Base-by-base conservation (phyloP, 2,329 filamentous ascomycete species). In the Calonectria crousiana region DNA sequence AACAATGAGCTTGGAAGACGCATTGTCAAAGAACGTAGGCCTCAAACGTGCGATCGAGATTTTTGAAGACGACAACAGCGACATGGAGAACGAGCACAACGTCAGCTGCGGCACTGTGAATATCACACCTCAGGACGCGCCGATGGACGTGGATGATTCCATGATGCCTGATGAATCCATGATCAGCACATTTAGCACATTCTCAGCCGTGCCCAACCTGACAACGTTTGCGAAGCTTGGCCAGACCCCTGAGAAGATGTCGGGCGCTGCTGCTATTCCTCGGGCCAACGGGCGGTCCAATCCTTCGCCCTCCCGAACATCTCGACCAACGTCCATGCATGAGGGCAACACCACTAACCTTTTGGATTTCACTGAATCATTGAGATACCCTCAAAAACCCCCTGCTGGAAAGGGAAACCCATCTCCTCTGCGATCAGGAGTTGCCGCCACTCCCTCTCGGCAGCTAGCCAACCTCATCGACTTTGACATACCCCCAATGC, bases 201-300 rank as follows among this genome's bases (percentile, higher is more conserved):
- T 98, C 84, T 98, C 96, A 1, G 95, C 95, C 11, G 92, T 98
- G 69, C 95, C 95, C 8, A 95, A 96, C 80, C 92, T 97, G 91
- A 97, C 95, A 26, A 92, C 93, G 80, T 95, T 97, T 80, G 93
- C 95, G 11, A 92, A 92, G 76, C 86, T 97, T 69, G 92, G 93
- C 70, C 91, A 93, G 75, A 93, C 89, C 52, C 92, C 92, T 18
- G 86, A 88, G 30, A 93, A 91, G 79, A 84, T 84, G 79, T 87
- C 85, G 75, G 84, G 77, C 75, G 81, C 83, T 80, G 85, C 20
- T n/a, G 81, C 84, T 23, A 85, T 86, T 13, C 84, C 84, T n/a
- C 86, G 86, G 51, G 78, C 80, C 72, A 81, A 82, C 62, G 69
- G 67, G 49, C 74, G 60, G 68, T 77, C 83, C 51, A 84, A 86